phyloP scores from a whole-genome alignment of 306 rosid genomes.

The Pyrus bretschneideri region DNA sequence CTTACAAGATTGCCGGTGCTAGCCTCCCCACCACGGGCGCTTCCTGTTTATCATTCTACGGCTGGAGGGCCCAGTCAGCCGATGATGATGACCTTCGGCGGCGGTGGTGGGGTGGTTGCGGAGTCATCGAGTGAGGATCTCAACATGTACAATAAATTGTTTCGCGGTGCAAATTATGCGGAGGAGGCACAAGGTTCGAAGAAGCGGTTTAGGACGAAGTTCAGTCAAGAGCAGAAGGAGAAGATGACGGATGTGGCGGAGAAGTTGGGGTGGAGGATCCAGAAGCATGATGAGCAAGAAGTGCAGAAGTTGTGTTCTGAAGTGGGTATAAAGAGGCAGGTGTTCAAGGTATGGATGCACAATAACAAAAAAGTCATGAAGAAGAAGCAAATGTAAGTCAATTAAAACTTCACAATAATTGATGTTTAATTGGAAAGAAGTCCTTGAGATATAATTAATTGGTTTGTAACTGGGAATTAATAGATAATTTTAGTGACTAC shows the following conservation, averaged over 20 bases:
- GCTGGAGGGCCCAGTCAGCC: constrained; percentile 36
- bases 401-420: neutral
- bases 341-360: constrained; percentile 98
- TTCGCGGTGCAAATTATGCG: constrained; percentile 23
- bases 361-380: constrained; percentile 79
- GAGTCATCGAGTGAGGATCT: constrained; percentile 92
- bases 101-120: constrained; percentile 37
- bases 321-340: constrained; percentile 59
- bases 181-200: constrained; percentile 23
- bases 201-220: constrained; percentile 85
- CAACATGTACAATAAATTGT: constrained; percentile 18
- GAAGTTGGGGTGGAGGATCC: constrained; percentile 82
- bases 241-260: constrained; percentile 85
- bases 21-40: neutral
- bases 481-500: neutral
- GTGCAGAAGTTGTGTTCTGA: constrained; percentile 78
- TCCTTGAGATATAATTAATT: neutral
- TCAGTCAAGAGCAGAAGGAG: constrained; percentile 64
- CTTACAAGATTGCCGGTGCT: neutral
- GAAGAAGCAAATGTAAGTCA: constrained; percentile 60
- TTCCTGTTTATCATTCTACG: neutral
- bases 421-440: neutral
- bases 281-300: constrained; percentile 80
- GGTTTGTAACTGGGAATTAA: neutral
- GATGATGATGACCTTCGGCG: constrained; percentile 78